Evolutionary conservation across 257 asterid genomes (phyloP).

Genomic region (Ligustrum vulgare): DNA sequence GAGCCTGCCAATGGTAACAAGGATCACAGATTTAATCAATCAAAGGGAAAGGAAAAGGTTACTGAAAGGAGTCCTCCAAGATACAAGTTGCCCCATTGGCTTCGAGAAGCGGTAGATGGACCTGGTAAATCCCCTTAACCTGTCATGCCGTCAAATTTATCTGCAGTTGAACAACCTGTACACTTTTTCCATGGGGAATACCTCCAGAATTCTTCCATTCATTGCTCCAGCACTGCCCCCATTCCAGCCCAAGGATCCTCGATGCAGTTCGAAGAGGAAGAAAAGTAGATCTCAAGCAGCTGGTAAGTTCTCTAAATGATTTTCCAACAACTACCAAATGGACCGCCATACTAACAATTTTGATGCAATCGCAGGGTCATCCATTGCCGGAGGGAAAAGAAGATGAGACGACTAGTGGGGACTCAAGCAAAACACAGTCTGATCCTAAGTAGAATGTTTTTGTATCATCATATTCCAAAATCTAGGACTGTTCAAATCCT

Average conservation of each 20-base stretch:
- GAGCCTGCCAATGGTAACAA: constrained; percentile 34
- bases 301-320: constrained; percentile 20
- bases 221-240: not conserved
- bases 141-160: constrained; percentile 62
- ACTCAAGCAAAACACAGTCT: constrained; percentile 47
- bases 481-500: not conserved
- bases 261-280: not conserved
- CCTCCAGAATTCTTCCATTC: not conserved
- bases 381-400: not conserved
- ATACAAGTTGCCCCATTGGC: constrained; percentile 61
- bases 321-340: constrained; percentile 23
- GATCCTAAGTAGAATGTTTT: constrained; percentile 20
- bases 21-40: constrained; percentile 29
- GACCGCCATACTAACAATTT: constrained; percentile 29
- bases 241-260: not conserved
- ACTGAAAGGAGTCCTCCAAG: constrained; percentile 28
- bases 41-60: constrained; percentile 63
- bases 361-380: constrained; percentile 29
- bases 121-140: constrained; percentile 47
- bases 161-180: constrained; percentile 80
- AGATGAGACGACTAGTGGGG: constrained; percentile 38
- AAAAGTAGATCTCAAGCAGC: not conserved
- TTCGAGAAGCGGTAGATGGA: constrained; percentile 50
- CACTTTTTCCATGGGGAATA: constrained; percentile 70
- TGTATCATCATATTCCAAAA: not conserved